These are phyloP conservation scores for Blastobotrys mokoenaii DNA, from an alignment of 805 yeast species.

Conservation along the genomic window DNA sequence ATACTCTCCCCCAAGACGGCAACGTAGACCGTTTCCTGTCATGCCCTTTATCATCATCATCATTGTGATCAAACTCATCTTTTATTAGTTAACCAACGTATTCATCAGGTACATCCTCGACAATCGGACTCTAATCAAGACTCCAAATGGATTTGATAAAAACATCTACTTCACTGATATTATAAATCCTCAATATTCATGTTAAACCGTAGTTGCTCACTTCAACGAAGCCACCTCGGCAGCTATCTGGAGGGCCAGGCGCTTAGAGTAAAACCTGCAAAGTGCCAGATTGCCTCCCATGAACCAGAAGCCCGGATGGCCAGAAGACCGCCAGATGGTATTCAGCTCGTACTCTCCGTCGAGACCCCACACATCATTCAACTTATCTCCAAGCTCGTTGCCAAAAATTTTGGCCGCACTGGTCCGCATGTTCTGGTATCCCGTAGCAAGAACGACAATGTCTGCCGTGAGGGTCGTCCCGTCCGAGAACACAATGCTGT, in stretches of 20 bases:
- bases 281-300: constrained; percentile 37
- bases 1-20: too few species aligned
- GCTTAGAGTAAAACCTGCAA: constrained; percentile 32
- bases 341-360: constrained; percentile 38
- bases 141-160: too few species aligned
- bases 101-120: too few species aligned
- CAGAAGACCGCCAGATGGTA: constrained; percentile 33
- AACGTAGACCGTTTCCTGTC: too few species aligned
- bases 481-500: constrained; percentile 34
- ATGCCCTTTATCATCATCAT: too few species aligned
- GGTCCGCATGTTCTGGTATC: constrained; percentile 36
- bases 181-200: too few species aligned
- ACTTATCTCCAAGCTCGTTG: constrained; percentile 27
- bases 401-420: constrained; percentile 35
- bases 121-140: too few species aligned
- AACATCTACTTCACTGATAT: too few species aligned
- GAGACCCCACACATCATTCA: constrained; percentile 34
- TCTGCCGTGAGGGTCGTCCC: constrained; percentile 31
- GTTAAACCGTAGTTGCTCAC: too few species aligned
- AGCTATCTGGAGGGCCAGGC: constrained; percentile 34
- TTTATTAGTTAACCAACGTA: too few species aligned
- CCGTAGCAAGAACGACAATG: constrained; percentile 38
- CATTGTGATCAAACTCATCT: too few species aligned
- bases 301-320: constrained; percentile 35
- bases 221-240: constrained; percentile 17